These are phyloP conservation scores for Theobroma grandiflorum DNA, from an alignment of 441 rosid species.

Conservation along the genomic window DNA sequence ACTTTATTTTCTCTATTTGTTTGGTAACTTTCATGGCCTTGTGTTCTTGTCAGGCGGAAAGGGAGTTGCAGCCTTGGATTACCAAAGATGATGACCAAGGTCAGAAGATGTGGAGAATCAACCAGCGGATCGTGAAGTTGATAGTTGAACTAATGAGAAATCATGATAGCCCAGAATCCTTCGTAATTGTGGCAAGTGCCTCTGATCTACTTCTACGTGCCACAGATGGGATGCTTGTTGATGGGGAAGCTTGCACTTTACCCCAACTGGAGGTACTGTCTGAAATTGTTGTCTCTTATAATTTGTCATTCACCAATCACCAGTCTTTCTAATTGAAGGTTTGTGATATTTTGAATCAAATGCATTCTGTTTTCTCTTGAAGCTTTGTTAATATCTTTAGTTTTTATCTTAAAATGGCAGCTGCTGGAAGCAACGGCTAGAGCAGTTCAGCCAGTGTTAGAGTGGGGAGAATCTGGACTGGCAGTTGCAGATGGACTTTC, in stretches of 20 bases:
- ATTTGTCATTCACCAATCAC: neutral
- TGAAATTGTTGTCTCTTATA: neutral
- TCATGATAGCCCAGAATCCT: constrained; percentile 85
- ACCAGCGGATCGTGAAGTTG: constrained; percentile 92
- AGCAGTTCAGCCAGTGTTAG: constrained; percentile 82
- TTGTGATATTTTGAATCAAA: constrained; percentile 13
- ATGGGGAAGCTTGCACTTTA: constrained; percentile 98
- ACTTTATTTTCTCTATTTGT: constrained; percentile 22
- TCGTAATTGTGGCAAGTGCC: constrained; percentile 92
- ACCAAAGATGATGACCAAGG: constrained; percentile 95
- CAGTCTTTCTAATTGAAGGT: neutral
- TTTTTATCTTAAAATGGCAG: constrained; percentile 48
- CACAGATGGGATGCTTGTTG: constrained; percentile 98
- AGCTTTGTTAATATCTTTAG: neutral
- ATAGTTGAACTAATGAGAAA: constrained; percentile 95
- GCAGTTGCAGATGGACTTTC: constrained; percentile 96
- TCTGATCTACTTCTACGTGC: constrained; percentile 97
- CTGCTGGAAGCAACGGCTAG: constrained; percentile 97
- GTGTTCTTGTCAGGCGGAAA: constrained; percentile 80
- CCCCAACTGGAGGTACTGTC: constrained; percentile 90
- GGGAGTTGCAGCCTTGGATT: constrained; percentile 98
- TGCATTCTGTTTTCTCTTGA: neutral
- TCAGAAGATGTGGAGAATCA: constrained; percentile 95
- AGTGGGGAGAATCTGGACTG: constrained; percentile 93
- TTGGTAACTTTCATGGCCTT: constrained; percentile 41